phyloP scores from a whole-genome alignment of 2,329 filamentous ascomycete species.

The Pseudonectria buxi region DNA sequence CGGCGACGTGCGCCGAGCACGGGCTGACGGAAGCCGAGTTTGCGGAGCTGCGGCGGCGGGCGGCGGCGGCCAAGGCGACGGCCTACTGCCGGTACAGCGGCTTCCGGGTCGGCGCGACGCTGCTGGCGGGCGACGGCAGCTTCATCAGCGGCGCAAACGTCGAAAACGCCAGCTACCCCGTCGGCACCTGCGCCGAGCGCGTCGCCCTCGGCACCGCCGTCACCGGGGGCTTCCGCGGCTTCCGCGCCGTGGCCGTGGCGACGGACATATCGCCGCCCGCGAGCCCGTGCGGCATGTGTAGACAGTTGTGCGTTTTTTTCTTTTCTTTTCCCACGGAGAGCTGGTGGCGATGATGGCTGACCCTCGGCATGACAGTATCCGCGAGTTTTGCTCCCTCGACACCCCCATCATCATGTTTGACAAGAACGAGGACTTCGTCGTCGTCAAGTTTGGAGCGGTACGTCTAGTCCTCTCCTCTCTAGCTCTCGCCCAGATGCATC shows the following conservation, averaged over 20 bases:
- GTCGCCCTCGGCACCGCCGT: constrained; percentile 82
- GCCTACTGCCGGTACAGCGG: constrained; percentile 93
- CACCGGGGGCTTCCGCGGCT: constrained; percentile 46
- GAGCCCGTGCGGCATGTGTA: constrained; percentile 90
- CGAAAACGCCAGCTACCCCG: constrained; percentile 89
- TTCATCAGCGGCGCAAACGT: constrained; percentile 66
- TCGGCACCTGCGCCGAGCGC: constrained; percentile 91
- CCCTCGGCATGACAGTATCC: too few relatives aligned
- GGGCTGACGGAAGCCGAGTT: constrained; percentile 59
- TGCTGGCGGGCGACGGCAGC: constrained; percentile 51
- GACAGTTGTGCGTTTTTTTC: constrained; percentile 65
- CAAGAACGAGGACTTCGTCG: constrained; percentile 64
- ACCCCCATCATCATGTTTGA: constrained; percentile 91
- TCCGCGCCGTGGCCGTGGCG: constrained; percentile 77
- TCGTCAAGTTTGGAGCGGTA: constrained; percentile 63
- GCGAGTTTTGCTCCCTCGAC: constrained; percentile 63
- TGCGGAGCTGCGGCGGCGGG: constrained; percentile 52
- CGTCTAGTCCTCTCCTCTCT: constrained; percentile 12
- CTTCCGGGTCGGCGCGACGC: constrained; percentile 81
- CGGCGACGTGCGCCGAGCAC: constrained; percentile 25
- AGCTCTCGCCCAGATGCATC: neutral
- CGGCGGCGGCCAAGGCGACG: constrained; percentile 63
- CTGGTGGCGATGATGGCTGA: constrained; percentile 7
- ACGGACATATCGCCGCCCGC: constrained; percentile 67
- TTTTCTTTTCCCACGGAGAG: constrained; percentile 1